phyloP scores from a whole-genome alignment of 2,329 filamentous ascomycete species.

The Stenocarpella maydis region DNA sequence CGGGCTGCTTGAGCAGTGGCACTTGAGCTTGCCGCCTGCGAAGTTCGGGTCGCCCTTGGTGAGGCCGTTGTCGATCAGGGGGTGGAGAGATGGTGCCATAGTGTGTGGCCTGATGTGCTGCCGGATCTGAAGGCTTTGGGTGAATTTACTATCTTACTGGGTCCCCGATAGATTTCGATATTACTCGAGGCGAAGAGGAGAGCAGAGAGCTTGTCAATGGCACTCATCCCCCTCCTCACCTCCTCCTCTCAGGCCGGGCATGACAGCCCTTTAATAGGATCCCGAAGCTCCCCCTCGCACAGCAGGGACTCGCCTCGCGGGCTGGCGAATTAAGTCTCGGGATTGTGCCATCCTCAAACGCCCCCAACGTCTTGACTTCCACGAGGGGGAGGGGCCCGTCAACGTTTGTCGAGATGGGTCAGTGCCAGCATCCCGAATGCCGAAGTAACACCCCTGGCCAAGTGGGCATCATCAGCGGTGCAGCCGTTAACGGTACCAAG shows the following conservation, averaged over 20 bases:
- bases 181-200: neutral
- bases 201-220: neutral
- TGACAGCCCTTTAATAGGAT: slow-evolving; percentile 16
- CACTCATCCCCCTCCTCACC: neutral
- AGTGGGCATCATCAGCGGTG: slow-evolving; percentile 15
- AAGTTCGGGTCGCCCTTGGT: slow-evolving; percentile 62
- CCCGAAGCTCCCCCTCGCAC: slow-evolving; percentile 8
- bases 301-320: slow-evolving; percentile 9
- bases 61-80: slow-evolving; percentile 69
- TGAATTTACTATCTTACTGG: neutral
- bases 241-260: neutral
- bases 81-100: slow-evolving; percentile 62
- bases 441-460: slow-evolving; percentile 26
- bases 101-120: neutral
- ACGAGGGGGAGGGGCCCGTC: neutral
- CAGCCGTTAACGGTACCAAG: neutral
- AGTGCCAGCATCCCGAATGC: slow-evolving; percentile 32
- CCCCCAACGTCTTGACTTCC: slow-evolving; percentile 17
- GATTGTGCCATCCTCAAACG: slow-evolving; percentile 25
- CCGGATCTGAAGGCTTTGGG: neutral
- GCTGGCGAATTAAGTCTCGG: slow-evolving; percentile 24
- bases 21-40: slow-evolving; percentile 67
- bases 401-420: neutral
- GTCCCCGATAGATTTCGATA: no score
- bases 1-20: slow-evolving; percentile 63